A percentile compares a stretch with the other conserved stretches of the same genome.
phyloP scores from a whole-genome alignment of 148 eudicot genomes.

The Diospyros lotus region DNA sequence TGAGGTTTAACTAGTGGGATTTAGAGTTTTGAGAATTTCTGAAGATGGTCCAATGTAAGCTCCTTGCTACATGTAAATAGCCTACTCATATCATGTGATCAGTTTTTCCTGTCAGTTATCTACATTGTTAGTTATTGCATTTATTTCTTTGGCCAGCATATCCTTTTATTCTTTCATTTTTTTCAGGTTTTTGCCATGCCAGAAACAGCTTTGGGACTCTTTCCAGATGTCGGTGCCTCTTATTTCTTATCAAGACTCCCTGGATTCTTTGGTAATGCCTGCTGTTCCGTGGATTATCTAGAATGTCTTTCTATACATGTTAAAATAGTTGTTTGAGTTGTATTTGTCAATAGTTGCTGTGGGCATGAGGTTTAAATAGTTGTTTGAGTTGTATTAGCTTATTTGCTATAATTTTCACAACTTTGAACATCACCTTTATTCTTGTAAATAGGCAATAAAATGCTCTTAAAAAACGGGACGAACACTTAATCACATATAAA shows the following conservation, averaged over 20 bases:
- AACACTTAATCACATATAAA: too few species aligned
- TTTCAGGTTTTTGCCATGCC: constrained; percentile 96
- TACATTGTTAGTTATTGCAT: neutral
- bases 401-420: too few species aligned
- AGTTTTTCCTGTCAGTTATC: neutral
- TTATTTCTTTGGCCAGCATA: neutral
- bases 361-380: too few species aligned
- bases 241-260: constrained; percentile 85
- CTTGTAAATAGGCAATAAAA: too few species aligned
- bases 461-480: too few species aligned
- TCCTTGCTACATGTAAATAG: neutral
- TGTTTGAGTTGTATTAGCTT: too few species aligned
- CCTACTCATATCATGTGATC: neutral
- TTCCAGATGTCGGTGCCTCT: constrained; percentile 95
- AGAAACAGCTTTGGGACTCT: constrained; percentile 93
- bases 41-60: neutral
- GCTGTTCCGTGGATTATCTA: constrained; percentile 2
- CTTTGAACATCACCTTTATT: too few species aligned
- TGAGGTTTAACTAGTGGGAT: neutral
- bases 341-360: neutral
- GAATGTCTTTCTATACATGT: constrained; percentile 1
- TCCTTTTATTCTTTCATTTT: neutral
- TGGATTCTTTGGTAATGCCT: constrained; percentile 80
- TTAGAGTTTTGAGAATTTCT: neutral
- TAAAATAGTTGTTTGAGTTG: neutral